Conservation (phyloP, 495 filamentous ascomycete species). For the Lepraria neglecta region DNA sequence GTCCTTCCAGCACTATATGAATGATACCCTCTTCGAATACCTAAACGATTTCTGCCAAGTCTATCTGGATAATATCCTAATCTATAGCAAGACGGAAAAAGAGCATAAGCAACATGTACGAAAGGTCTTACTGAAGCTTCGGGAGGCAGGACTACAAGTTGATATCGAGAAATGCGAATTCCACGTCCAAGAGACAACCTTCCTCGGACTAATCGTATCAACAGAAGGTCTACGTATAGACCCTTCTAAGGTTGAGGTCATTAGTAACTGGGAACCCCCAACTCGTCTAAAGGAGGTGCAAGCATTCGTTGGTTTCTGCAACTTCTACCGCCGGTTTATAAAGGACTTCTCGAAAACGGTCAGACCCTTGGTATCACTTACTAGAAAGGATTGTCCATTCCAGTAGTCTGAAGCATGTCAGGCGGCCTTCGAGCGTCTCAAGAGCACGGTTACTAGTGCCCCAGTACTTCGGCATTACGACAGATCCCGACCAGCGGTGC, state of each 20-base stretch:
- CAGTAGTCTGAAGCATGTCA: constrained; percentile 21
- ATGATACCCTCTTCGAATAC: constrained; percentile 26
- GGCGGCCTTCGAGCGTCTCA: constrained; percentile 42
- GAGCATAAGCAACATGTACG: constrained; percentile 16
- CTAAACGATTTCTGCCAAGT: constrained; percentile 29
- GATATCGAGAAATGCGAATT: constrained; percentile 33
- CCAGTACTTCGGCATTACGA: constrained; percentile 10
- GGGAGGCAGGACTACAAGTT: constrained; percentile 19
- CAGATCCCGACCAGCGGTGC: too few relatives aligned
- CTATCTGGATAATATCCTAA: constrained; percentile 31
- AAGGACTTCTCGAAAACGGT: constrained; percentile 26
- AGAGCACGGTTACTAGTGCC: constrained; percentile 40
- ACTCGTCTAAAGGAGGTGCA: constrained; percentile 25
- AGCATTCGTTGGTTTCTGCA: constrained; percentile 32
- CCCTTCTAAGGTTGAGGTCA: constrained; percentile 23
- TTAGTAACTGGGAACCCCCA: constrained; percentile 26
- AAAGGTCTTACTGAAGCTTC: constrained; percentile 23
- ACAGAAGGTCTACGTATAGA: constrained; percentile 26
- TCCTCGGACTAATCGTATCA: too few relatives aligned
- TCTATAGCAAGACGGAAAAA: constrained; percentile 22
- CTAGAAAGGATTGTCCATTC: constrained; percentile 24
- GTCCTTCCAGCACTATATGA: constrained; percentile 33
- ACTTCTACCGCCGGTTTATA: constrained; percentile 35
- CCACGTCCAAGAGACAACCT: neutral
- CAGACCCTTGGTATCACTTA: constrained; percentile 18